Conservation (phyloP, 305 asterid genomes). For the Salvia sclarea region DNA sequence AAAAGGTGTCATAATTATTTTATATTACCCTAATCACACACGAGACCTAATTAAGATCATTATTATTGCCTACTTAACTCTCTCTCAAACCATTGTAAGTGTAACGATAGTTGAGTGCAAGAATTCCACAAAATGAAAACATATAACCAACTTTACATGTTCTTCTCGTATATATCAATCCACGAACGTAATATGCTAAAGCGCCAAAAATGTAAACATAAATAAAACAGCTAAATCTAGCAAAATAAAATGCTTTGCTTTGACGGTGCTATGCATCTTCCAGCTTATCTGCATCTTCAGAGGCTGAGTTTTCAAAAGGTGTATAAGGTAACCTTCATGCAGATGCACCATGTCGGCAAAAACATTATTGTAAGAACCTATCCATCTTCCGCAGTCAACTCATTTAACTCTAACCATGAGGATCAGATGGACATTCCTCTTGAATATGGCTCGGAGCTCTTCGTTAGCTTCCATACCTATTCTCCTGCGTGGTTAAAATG, state of each 20-base stretch:
- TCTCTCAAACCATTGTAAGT: too few relatives aligned
- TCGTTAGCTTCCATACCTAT: constrained; percentile 94
- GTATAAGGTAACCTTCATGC: constrained; percentile 24
- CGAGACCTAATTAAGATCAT: too few relatives aligned
- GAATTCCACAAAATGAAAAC: too few relatives aligned
- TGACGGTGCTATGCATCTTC: neutral
- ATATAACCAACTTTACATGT: constrained; percentile 11
- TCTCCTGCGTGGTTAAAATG: constrained; percentile 52
- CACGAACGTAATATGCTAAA: neutral
- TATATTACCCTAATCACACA: too few relatives aligned
- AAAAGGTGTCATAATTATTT: too few relatives aligned
- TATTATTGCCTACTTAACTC: too few relatives aligned
- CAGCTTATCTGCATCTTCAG: neutral
- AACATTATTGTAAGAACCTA: neutral
- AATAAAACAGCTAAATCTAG: neutral
- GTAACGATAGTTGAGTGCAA: too few relatives aligned
- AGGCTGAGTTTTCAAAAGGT: constrained; percentile 4
- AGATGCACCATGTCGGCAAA: constrained; percentile 12
- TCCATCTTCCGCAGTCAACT: constrained; percentile 19
- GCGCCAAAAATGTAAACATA: too few relatives aligned
- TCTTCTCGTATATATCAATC: constrained; percentile 15
- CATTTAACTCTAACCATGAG: constrained; percentile 79
- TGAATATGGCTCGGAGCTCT: constrained; percentile 82
- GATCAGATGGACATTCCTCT: constrained; percentile 78
- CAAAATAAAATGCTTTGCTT: constrained; percentile 3